Base-by-base conservation (phyloP, 2,329 filamentous ascomycete species). In the Diplodia mutila region DNA sequence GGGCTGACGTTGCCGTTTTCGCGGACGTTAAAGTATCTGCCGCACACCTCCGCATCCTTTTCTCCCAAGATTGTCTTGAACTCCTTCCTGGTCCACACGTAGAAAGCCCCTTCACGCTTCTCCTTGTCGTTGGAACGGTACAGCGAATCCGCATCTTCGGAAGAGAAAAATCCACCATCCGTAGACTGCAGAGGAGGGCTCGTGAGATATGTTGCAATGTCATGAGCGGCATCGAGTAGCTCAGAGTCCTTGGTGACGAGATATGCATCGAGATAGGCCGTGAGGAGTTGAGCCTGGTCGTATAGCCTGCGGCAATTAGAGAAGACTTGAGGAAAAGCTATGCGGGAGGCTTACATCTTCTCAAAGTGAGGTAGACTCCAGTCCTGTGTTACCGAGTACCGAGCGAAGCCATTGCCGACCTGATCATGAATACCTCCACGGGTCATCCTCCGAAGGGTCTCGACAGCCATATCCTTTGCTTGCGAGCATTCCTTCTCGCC, bases 361-460 rank as follows among this genome's bases (percentile, higher is more conserved):
- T 99, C 95, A 73, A 98, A 99, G 77, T 97, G 94, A 12, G 95
- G 95, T 55, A 98, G 83, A 70, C 91, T 92, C 95, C 95, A 99
- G 79, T 98, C 92, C 16, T 89, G 83, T 0, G 94, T 98, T 8
- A 97, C 91, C 16, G 93, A 97, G 76, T 97, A 97, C 63, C 94
- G 87, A 46, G 90, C 88, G 73, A 93, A 93, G 7, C 92, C 91
- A 75, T 91, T 87, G 52, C 91, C 91, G 69, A 94, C 86, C 69
- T 92, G 90, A 73, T 93, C 91, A 70, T 91, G 86, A 64, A 91
- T 88, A 16, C 89, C 90, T 23, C 90, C 89, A 59, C 87, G 85
- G 18, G 87, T 87, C 87, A 98, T 95, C 68, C 88, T 89, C 48
- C 91, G 86, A 59, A 99, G 81, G 0, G 94, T 97, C 68, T 90